Percentiles rank a stretch among this genome's conserved stretches.
These are phyloP conservation scores for Limnomonas spitsbergensis DNA, from an alignment of 139 green algal genomes.

Conservation along the genomic window DNA sequence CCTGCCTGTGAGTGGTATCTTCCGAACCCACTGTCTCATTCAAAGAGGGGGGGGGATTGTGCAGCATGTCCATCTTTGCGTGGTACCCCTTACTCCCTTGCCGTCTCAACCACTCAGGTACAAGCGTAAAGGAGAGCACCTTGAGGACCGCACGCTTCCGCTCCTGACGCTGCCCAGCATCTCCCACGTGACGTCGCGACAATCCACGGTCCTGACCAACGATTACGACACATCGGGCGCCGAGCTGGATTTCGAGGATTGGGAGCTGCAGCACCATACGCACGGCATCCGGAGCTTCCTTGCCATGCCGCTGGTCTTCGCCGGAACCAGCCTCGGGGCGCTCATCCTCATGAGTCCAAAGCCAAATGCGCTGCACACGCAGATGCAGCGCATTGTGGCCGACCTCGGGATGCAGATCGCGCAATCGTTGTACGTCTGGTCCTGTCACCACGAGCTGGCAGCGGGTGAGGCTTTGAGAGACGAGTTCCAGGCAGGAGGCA, in stretches of 20 bases:
- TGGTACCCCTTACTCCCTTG: no score
- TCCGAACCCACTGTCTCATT: no score
- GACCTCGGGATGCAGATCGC: background rate
- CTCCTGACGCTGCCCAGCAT: background rate
- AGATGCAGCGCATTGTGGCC: background rate
- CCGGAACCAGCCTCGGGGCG: background rate
- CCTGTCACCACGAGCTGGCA: background rate
- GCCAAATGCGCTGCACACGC: background rate
- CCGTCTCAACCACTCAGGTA: no score
- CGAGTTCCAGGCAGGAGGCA: no score
- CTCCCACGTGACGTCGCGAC: background rate
- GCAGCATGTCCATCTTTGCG: no score
- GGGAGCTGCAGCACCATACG: background rate
- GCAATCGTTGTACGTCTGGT: background rate
- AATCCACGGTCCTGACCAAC: background rate
- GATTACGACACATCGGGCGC: background rate
- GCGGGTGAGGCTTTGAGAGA: no score
- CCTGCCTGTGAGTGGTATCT: no score
- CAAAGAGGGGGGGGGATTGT: no score
- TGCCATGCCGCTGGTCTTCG: background rate
- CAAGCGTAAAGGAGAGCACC: background rate
- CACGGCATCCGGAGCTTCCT: background rate
- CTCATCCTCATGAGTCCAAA: constrained; percentile 5
- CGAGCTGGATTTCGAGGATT: background rate
- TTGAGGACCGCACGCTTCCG: background rate